Evolutionary conservation across 176 grass and related monocot genomes (phyloP).

Genomic region (Ensete ventricosum): DNA sequence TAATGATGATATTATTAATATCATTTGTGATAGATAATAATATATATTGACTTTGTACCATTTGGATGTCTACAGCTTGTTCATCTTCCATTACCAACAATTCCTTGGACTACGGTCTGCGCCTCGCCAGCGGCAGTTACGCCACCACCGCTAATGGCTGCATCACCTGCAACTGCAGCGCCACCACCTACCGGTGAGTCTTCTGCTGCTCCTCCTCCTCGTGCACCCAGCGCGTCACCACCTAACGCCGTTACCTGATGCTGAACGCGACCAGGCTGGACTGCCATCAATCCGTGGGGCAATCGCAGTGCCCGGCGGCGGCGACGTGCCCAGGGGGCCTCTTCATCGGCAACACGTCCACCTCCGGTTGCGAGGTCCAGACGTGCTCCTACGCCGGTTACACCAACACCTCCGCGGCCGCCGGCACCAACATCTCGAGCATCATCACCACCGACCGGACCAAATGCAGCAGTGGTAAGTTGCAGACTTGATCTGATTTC

Average conservation of each 20-base stretch:
- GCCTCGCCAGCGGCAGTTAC: conserved; percentile 33
- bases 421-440: conserved; percentile 25
- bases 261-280: conserved; percentile 29
- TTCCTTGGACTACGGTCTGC: conserved; percentile 38
- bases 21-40: neutral
- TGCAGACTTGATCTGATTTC: neutral
- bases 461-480: conserved; percentile 37
- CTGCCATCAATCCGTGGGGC: conserved; percentile 17
- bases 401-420: conserved; percentile 12
- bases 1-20: neutral
- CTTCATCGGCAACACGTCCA: conserved; percentile 20
- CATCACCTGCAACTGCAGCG: conserved; percentile 58
- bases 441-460: conserved; percentile 8
- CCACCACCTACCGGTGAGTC: conserved; percentile 35
- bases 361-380: conserved; percentile 20
- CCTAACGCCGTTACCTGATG: neutral
- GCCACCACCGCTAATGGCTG: conserved; percentile 36
- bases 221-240: neutral
- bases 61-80: conserved; percentile 31
- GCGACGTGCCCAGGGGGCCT: conserved; percentile 13
- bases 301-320: neutral
- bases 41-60: neutral
- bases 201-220: neutral
- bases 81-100: conserved; percentile 38
- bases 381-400: conserved; percentile 52